These are phyloP conservation scores for Fraxinus anomala DNA, from an alignment of 257 asterid species.

Conservation along the genomic window DNA sequence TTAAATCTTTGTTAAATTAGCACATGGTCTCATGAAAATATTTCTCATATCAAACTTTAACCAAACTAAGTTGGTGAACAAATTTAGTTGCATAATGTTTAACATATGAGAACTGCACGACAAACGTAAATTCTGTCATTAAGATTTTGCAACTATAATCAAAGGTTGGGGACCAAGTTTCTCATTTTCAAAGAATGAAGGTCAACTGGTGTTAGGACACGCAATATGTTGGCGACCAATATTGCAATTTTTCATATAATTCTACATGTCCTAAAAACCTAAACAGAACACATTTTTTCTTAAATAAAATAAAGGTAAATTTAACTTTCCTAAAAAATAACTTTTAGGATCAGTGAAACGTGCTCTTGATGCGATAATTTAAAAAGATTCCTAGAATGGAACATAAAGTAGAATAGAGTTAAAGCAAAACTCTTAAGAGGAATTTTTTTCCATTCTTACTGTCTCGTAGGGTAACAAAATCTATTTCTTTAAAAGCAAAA, in stretches of 20 bases:
- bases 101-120: background rate
- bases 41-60: background rate
- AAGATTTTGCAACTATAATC: too few species aligned
- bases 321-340: too few species aligned
- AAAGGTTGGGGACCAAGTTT: background rate
- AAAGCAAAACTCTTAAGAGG: background rate
- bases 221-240: too few species aligned
- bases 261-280: too few species aligned
- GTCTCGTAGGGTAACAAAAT: background rate
- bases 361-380: background rate
- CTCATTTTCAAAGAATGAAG: background rate
- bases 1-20: background rate
- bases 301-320: too few species aligned
- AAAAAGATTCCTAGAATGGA: background rate
- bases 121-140: background rate
- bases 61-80: background rate
- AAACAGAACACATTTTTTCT: too few species aligned
- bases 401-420: background rate
- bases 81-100: too few species aligned
- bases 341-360: background rate
- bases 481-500: slow-evolving; percentile 14
- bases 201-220: background rate
- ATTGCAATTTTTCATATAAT: too few species aligned
- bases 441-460: background rate
- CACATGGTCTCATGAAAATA: background rate